Base-by-base conservation (phyloP, 345 rosid genomes). In the Aegle marmelos region DNA sequence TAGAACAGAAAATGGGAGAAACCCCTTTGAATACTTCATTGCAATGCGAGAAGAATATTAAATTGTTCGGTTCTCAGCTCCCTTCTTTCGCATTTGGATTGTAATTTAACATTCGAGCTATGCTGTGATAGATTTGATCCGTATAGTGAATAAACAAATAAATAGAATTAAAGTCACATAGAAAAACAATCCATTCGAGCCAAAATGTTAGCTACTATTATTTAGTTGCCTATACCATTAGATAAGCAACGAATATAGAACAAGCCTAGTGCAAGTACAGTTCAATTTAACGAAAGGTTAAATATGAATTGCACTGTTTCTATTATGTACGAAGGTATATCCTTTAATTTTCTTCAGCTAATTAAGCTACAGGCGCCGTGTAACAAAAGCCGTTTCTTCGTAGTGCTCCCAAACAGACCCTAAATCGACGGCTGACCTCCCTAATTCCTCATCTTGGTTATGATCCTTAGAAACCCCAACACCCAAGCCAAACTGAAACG, bases 401-500 rank as follows among this genome's bases (percentile, higher is more conserved):
- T 53, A 53, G 22, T 53, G 17, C 22, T 53, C 57, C 57, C 57
- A 53, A 5, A 53, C 57, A 1, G 57, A 53, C 2, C 57, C n/a
- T 53, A 53, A 53, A 53, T 53, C 57, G 22, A 53, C 57, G 0
- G 1, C 57, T 16, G 57, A 53, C 2, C 22, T 53, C 19, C 57
- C n/a, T 17, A 53, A 53, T 67, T 85, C 88, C 66, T 78, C 82
- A 24, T 87, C 87, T 19, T 70, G 58, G 21, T 50, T 50, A 50
- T 50, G 7, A 53, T 53, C 22, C 22, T 53, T 16, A 4, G 57
- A 19, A 16, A 53, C 22, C 57, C 22, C 57, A 78, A 82, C 77
- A 27, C 80, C 76, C 82, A 85, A 82, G 63, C 87, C 84, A 24
- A 75, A 86, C 36, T 89, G 89, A 48, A 88, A 87, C 34, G 89